Base-by-base conservation (phyloP, 192 early-diverging fungal genomes). In the Coemansia sp. region DNA sequence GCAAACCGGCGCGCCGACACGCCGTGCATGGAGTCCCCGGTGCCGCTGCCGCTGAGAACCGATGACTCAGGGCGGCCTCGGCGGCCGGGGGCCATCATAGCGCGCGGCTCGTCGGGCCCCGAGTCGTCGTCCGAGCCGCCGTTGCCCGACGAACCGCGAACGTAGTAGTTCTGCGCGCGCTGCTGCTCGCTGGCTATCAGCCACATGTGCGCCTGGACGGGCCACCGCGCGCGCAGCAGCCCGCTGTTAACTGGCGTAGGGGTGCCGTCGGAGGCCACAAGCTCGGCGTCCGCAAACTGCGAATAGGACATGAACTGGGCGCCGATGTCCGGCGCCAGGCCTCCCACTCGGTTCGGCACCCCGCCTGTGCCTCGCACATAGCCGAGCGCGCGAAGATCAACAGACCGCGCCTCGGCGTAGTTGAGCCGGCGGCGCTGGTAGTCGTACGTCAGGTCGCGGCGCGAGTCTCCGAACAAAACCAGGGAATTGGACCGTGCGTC, bases 401-500 rank as follows among this genome's bases (percentile, higher is more conserved):
- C 79, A 8, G 85, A 77, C 18, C 85, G 81, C 43, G 88, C 68
- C 50, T 91, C 85, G 56, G 83, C 79, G 69, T 89, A 91, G 62
- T 91, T 91, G 41, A 85, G 81, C 51, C 88, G 86, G 30, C 89
- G 80, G 37, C 87, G 80, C 58, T 88, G 82, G 52, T 91, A 91
- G 60, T 91, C 89, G 39, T 89, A 85, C 4, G 82, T 71, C 46
- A 89, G 70, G 30, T 68, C 81, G 18, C 89, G 79, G 10, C 78
- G 70, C 34, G 72, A 80, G 58, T 91, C 80, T 15, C 89, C 89
- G 75, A 91, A 87, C 25, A 89, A 81, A 10, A 88, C 55, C 53
- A 86, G 83, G 26, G 80, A 79, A 38, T 89, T 89, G 14, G 79
- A 65, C 10, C 61, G 59, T 34, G 85, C 83, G 34, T 84, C 78